phyloP scores from a whole-genome alignment of 345 rosid species.

The Gossypium stocksii region DNA sequence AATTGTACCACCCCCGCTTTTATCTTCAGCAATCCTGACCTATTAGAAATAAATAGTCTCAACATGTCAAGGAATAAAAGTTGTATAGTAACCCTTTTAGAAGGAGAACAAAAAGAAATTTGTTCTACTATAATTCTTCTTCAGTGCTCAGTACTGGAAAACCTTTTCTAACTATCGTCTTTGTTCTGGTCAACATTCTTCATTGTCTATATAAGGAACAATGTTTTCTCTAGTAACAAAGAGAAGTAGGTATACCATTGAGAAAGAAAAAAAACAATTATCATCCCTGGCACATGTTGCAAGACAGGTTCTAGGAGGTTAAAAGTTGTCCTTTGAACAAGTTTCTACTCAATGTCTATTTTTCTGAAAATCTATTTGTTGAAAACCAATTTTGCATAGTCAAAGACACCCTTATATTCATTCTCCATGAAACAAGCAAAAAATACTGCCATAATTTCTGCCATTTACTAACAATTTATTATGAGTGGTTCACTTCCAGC shows the following conservation, averaged over 20 bases:
- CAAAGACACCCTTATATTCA: background rate
- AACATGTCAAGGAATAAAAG: background rate
- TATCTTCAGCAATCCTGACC: slow-evolving; percentile 71
- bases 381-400: slow-evolving; percentile 2
- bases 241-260: background rate
- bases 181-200: background rate
- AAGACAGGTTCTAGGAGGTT: background rate
- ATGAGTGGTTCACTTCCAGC: background rate
- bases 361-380: background rate
- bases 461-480: background rate
- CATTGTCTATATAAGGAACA: background rate
- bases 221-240: background rate
- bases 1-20: slow-evolving; percentile 33
- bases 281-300: background rate
- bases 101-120: background rate
- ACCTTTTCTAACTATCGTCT: background rate
- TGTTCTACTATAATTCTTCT: background rate
- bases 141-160: background rate
- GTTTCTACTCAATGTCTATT: background rate
- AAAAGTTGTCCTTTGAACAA: background rate
- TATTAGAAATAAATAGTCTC: slow-evolving; percentile 24
- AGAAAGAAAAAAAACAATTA: background rate
- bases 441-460: background rate
- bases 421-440: background rate
- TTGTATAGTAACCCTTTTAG: background rate